Conservation (phyloP, 2,329 filamentous ascomycete species). For the Stemphylium beticola region DNA sequence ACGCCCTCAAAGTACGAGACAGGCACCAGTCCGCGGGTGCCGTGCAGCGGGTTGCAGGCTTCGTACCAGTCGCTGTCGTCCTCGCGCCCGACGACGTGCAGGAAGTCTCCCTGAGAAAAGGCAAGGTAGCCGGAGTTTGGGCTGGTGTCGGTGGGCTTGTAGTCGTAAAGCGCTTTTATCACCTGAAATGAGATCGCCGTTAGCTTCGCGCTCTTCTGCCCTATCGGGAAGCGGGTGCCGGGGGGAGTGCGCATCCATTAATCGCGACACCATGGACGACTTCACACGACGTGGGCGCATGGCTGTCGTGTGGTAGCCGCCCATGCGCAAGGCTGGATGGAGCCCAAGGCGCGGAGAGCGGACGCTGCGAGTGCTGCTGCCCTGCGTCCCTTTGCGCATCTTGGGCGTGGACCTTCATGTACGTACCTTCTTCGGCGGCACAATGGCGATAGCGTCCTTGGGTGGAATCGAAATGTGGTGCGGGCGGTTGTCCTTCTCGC, state of each 20-base stretch:
- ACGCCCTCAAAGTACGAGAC: constrained; percentile 93
- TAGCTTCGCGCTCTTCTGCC: constrained; percentile 34
- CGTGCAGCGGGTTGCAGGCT: constrained; percentile 92
- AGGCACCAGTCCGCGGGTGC: constrained; percentile 88
- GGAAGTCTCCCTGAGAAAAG: constrained; percentile 95
- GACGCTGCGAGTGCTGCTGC: too few relatives aligned
- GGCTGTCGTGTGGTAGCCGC: constrained; percentile 2
- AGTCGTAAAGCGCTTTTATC: constrained; percentile 96
- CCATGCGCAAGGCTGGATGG: not conserved
- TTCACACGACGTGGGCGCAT: not conserved
- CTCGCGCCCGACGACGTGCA: constrained; percentile 96
- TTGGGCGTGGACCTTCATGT: not conserved
- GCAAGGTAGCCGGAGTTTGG: constrained; percentile 73
- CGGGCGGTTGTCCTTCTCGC: constrained; percentile 77
- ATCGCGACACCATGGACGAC: constrained; percentile 2
- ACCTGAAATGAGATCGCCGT: constrained; percentile 65
- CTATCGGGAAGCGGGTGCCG: constrained; percentile 20
- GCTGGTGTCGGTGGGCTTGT: constrained; percentile 72
- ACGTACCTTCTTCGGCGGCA: constrained; percentile 87
- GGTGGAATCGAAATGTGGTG: constrained; percentile 78
- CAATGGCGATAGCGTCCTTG: constrained; percentile 86
- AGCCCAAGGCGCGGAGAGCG: too few relatives aligned
- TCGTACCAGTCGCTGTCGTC: constrained; percentile 98
- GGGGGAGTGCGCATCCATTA: constrained; percentile 10
- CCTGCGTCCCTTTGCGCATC: too few relatives aligned